phyloP scores from a whole-genome alignment of 306 rosid species.

The Ormosia emarginata region DNA sequence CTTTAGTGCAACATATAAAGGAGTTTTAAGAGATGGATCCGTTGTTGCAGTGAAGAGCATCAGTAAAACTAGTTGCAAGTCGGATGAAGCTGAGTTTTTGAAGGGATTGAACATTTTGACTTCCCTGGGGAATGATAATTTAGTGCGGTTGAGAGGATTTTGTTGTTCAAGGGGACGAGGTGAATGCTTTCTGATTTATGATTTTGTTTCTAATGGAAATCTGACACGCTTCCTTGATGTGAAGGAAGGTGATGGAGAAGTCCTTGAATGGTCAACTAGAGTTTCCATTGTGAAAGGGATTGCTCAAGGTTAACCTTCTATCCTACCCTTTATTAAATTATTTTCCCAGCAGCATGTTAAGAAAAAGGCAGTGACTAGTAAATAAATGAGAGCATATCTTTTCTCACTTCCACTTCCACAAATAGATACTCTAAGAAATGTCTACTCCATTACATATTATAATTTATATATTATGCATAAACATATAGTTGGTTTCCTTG shows the following conservation, averaged over 20 bases:
- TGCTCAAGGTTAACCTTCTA: conserved; percentile 59
- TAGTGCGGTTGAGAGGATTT: conserved; percentile 74
- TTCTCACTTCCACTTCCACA: not conserved
- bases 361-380: not conserved
- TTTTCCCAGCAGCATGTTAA: not conserved
- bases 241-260: conserved; percentile 60
- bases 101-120: conserved; percentile 73
- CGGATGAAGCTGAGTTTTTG: conserved; percentile 81
- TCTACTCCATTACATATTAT: not conserved
- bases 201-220: conserved; percentile 71
- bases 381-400: not conserved
- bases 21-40: conserved; percentile 77
- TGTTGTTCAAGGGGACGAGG: conserved; percentile 84
- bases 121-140: conserved; percentile 72
- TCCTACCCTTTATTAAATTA: not conserved
- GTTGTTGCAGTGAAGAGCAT: conserved; percentile 77
- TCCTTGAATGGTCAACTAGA: conserved; percentile 92
- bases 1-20: conserved; percentile 77
- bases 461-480: too few relatives aligned
- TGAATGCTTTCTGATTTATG: conserved; percentile 82
- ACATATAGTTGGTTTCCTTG: too few relatives aligned
- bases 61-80: conserved; percentile 76
- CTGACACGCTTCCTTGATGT: conserved; percentile 58
- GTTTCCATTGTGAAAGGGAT: conserved; percentile 77
- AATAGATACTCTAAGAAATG: not conserved